A percentile compares a stretch with the other conserved stretches of the same genome.
Conservation (phyloP, 805 yeast species). For the Kazachstania martiniae region DNA sequence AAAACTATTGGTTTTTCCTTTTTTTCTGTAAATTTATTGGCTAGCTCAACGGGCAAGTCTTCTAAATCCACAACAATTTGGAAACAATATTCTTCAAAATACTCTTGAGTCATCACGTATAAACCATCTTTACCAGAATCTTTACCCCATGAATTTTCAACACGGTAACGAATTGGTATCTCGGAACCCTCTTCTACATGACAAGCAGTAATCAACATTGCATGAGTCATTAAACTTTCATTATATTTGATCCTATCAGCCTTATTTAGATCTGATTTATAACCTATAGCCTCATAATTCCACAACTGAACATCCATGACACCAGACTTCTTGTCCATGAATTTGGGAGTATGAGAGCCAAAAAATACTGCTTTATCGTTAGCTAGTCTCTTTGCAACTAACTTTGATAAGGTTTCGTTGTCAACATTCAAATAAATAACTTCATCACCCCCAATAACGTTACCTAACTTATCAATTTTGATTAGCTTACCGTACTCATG, state of each 20-base stretch:
- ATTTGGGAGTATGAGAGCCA: conserved; percentile 84
- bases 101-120: conserved; percentile 61
- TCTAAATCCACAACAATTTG: conserved; percentile 53
- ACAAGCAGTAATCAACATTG: conserved; percentile 78
- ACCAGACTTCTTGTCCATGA: conserved; percentile 51
- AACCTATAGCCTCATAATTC: conserved; percentile 52
- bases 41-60: conserved; percentile 36
- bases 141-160: conserved; percentile 72
- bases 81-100: conserved; percentile 64
- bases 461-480: conserved; percentile 65
- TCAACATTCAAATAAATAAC: conserved; percentile 64
- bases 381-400: conserved; percentile 59
- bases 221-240: conserved; percentile 79
- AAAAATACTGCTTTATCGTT: conserved; percentile 74
- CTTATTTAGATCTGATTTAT: conserved; percentile 43
- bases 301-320: conserved; percentile 62
- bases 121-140: conserved; percentile 58
- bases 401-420: conserved; percentile 43
- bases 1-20: conserved; percentile 43
- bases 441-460: conserved; percentile 57
- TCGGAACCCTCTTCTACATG: conserved; percentile 51
- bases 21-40: conserved; percentile 27
- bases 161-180: conserved; percentile 56
- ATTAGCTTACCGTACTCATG: conserved; percentile 53
- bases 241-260: conserved; percentile 60